phyloP scores from a whole-genome alignment of 2,329 filamentous ascomycete species.

The Xylariomycetidae sp. region DNA sequence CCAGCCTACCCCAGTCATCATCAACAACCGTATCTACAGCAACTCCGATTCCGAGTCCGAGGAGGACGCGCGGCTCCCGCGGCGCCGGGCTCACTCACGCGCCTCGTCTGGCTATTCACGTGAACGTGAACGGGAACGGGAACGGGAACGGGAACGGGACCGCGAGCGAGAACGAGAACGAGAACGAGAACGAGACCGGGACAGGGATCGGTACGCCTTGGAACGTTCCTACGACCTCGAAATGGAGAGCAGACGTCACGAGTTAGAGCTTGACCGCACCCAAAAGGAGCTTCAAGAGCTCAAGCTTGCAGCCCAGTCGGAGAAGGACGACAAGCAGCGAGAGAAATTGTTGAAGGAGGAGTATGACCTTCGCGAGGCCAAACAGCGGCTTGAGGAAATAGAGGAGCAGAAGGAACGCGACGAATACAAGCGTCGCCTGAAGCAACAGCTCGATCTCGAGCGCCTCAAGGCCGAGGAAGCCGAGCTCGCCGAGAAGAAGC shows the following conservation, averaged over 20 bases:
- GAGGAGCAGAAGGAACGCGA: conserved; percentile 40
- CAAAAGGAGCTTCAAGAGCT: conserved; percentile 38
- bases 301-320: conserved; percentile 33
- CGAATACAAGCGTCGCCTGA: conserved; percentile 47
- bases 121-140: conserved; percentile 12
- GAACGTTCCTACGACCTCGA: no score
- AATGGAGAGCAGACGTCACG: conserved; percentile 22
- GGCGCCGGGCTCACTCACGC: conserved; percentile 24
- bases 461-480: conserved; percentile 42
- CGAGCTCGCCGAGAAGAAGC: conserved; percentile 38
- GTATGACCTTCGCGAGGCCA: conserved; percentile 28
- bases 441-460: conserved; percentile 46
- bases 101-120: conserved; percentile 28
- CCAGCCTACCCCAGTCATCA: conserved; percentile 43
- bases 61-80: conserved; percentile 34
- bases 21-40: conserved; percentile 53
- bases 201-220: conserved; percentile 22
- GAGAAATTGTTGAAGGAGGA: conserved; percentile 30
- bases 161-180: conserved; percentile 20
- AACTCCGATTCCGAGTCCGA: conserved; percentile 32
- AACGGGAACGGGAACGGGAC: conserved; percentile 10
- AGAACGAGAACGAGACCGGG: conserved; percentile 27
- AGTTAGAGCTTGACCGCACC: conserved; percentile 29
- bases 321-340: conserved; percentile 29
- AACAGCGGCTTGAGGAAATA: conserved; percentile 30